Conservation (phyloP, 768 basidiomycete genomes). For the Boletus rubroflammeus region DNA sequence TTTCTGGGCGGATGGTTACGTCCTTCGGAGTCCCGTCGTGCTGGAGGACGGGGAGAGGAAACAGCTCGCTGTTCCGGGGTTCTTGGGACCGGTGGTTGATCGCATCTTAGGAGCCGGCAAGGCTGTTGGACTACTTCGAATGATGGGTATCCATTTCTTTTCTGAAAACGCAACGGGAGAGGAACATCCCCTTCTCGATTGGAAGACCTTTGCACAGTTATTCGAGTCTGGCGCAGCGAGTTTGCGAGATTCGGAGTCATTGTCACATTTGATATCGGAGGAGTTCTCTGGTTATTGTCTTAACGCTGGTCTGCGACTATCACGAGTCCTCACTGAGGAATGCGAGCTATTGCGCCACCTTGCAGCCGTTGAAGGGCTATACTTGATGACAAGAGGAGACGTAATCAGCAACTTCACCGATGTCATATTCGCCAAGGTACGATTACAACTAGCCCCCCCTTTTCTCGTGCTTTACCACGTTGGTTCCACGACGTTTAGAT, state of each 20-base stretch:
- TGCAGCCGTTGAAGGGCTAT: conserved; percentile 61
- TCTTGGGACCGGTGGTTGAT: conserved; percentile 58
- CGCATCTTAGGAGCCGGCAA: conserved; percentile 68
- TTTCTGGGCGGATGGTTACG: conserved; percentile 76
- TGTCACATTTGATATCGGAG: conserved; percentile 63
- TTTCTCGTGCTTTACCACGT: neutral
- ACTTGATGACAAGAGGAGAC: conserved; percentile 76
- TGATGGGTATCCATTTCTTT: conserved; percentile 36
- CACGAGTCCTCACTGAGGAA: conserved; percentile 59
- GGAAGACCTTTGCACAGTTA: conserved; percentile 43
- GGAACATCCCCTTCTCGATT: conserved; percentile 29
- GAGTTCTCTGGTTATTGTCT: conserved; percentile 55
- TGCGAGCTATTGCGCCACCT: conserved; percentile 66
- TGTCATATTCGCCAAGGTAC: conserved; percentile 68
- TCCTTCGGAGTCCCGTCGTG: conserved; percentile 42
- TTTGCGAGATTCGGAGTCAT: conserved; percentile 56
- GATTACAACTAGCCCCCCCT: conserved; percentile 3
- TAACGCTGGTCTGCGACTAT: conserved; percentile 48
- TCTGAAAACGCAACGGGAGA: conserved; percentile 20
- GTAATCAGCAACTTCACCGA: conserved; percentile 71
- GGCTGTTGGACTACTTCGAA: conserved; percentile 68
- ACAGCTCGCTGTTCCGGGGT: conserved; percentile 46
- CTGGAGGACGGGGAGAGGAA: conserved; percentile 25
- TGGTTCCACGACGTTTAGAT: conserved; percentile 44
- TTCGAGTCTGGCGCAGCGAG: conserved; percentile 29